Base-by-base conservation (phyloP, 2,329 filamentous ascomycete genomes). In the Xylariaceae sp. region DNA sequence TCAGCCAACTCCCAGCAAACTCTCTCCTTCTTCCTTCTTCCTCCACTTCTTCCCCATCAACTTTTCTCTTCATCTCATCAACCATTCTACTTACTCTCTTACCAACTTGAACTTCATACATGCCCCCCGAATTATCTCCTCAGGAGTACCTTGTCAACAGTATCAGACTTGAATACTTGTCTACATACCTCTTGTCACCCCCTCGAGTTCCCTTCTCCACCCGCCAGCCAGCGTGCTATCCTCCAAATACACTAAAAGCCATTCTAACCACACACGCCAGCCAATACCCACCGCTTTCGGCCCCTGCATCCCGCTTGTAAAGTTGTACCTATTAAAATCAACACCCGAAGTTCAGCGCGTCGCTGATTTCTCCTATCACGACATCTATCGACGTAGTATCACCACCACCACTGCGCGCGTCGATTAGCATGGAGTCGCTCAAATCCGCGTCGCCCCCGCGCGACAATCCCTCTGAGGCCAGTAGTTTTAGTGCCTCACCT, bases 381-480 rank as follows among this genome's bases (percentile, higher is more conserved):
- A 61, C 52, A 51, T 51, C 17, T 45, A 54, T 53, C 56, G 57
- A 59, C 63, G 64, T 65, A 63, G 17, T 51, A 59, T 34, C 55
- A 58, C 47, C 2, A 44, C 30, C 51, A 34, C 48, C 23, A 41
- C 41, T 39, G 37, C 34, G 60, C 59, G 64, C 57, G 57, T 63
- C 55, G 57, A 35, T 58, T 58, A 65, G 53, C 56, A 70, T 69
- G 68, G 62, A 67, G 49, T 66, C 66, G 11, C 56, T 61, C 60
- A 57, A 53, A 56, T 56, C 65, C 54, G 18, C 67, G 61, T 69
- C 68, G 55, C 64, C 68, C 58, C 56, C 67, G 61, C 68, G 69
- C 64, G 69, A 68, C n/a, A 59, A 68, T 17, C 70, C 68, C 11
- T 71, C 71, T 3, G 71, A 73, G 66, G 66, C 68, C 15, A 71